These are phyloP conservation scores for Colletotrichum abscissum DNA, from an alignment of 2,329 filamentous ascomycete species.

Conservation along the genomic window DNA sequence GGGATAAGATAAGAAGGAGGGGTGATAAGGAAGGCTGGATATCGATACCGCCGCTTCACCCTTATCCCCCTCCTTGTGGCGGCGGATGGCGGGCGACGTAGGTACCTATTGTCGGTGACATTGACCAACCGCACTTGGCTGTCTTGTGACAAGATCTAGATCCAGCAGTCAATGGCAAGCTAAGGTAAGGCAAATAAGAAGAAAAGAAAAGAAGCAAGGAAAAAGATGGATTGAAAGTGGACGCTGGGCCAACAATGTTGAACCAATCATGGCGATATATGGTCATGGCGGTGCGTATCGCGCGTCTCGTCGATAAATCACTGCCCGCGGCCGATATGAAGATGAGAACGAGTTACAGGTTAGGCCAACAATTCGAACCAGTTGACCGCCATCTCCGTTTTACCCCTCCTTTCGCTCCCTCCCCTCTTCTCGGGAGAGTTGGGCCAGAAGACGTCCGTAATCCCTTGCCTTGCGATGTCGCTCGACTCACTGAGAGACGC, in stretches of 20 bases:
- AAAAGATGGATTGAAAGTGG: neutral
- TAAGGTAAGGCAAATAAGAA: neutral
- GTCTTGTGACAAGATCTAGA: neutral
- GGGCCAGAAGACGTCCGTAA: neutral
- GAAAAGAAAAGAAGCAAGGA: neutral
- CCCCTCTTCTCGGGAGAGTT: slow-evolving; percentile 1
- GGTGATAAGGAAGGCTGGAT: slow-evolving; percentile 8
- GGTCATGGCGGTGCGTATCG: slow-evolving; percentile 14
- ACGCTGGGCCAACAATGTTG: neutral
- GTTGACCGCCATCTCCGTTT: slow-evolving; percentile 16
- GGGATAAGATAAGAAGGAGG: slow-evolving; percentile 12
- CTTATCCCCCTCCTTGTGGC: neutral
- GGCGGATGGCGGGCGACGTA: neutral
- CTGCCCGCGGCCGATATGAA: neutral
- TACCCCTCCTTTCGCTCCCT: neutral
- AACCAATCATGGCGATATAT: neutral
- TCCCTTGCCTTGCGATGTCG: neutral
- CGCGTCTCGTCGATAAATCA: slow-evolving; percentile 14
- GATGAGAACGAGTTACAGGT: neutral
- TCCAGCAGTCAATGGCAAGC: neutral
- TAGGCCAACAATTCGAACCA: neutral
- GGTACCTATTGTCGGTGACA: neutral
- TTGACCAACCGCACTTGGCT: neutral
- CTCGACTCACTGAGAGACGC: neutral
- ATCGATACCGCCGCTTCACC: neutral